Base-by-base conservation (phyloP, 2,329 filamentous ascomycete species). In the Calcarisporium arbuscula region DNA sequence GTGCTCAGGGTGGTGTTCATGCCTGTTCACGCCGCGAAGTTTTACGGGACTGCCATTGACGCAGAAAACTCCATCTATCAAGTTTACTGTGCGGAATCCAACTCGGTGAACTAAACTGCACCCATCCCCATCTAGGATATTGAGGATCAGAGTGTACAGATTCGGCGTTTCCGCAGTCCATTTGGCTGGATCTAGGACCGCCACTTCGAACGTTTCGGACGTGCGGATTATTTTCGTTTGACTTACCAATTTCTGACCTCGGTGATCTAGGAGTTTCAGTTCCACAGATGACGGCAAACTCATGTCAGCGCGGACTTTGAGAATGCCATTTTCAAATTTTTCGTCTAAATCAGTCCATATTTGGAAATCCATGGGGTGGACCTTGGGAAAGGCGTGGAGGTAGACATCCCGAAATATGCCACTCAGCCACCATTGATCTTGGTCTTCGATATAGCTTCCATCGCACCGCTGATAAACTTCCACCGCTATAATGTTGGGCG, bases 391-490 rank as follows among this genome's bases (percentile, higher is more conserved):
- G 0, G 72, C 71, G 19, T 82, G 61, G 8, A 86, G 58, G 39
- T 72, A 74, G 1, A 86, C 80, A 40, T 85, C 79, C 26, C 82
- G 67, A 47, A 85, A 85, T 40, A 85, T 85, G 16, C 72, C 68
- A 34, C 68, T 75, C 5, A 82, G 55, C 72, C 77, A 79, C 78
- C 80, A 84, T 54, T 83, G 76, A 47, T 84, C 78, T 42, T 73
- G 79, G 40, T 85, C 80, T 48, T 86, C 82, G 21, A 85, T 74
- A 42, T 85, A 85, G 15, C 72, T 79, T 4, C 80, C 82, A 48
- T 86, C 78, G 21, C 76, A 85, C 46, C 75, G 76, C 52, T 86
- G 80, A 42, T 86, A 86, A 0, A 86, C 82, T 32, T 77, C 69
- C 0, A 86, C 80, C 3, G 72, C 71, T 3, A 87, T 53, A 2